Conservation (phyloP, 2,329 filamentous ascomycete genomes). For the Fonsecaea monophora region DNA sequence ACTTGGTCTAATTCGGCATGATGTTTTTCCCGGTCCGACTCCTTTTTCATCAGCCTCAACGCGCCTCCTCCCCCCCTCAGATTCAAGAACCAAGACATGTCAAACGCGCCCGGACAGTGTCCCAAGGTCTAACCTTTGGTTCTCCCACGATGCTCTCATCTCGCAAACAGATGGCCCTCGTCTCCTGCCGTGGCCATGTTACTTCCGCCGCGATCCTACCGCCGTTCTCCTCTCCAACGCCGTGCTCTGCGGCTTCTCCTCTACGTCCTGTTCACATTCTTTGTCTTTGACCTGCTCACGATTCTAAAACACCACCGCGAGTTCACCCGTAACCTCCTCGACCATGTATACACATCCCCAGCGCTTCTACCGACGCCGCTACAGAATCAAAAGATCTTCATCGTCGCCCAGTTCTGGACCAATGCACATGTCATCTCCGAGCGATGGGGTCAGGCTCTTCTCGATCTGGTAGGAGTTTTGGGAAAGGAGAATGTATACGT, state of each 20-base stretch:
- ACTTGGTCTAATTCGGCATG: not conserved
- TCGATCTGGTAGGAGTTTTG: conserved; percentile 63
- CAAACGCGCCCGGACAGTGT: conserved; percentile 7
- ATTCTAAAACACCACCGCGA: conserved; percentile 38
- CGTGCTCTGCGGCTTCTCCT: conserved; percentile 27
- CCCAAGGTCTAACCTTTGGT: not conserved
- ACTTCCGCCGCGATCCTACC: conserved; percentile 29
- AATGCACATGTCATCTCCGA: conserved; percentile 65
- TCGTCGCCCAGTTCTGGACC: conserved; percentile 74
- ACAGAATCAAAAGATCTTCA: conserved; percentile 60
- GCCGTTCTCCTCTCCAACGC: conserved; percentile 28
- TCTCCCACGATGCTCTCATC: conserved; percentile 10
- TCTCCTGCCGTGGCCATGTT: conserved; percentile 26
- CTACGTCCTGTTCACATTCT: conserved; percentile 24
- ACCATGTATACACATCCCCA: conserved; percentile 34
- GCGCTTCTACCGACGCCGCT: conserved; percentile 34
- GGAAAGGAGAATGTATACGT: conserved; percentile 72
- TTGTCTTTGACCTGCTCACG: conserved; percentile 37
- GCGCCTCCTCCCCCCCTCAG: not conserved
- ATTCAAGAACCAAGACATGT: conserved; percentile 14
- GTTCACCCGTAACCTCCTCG: conserved; percentile 35
- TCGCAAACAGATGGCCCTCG: conserved; percentile 24
- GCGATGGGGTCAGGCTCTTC: conserved; percentile 68
- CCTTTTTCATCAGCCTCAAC: not conserved
- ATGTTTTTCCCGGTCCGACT: not conserved